Conservation (phyloP, 1,284 basidiomycete genomes). For the Cryptococcus wingfieldii region DNA sequence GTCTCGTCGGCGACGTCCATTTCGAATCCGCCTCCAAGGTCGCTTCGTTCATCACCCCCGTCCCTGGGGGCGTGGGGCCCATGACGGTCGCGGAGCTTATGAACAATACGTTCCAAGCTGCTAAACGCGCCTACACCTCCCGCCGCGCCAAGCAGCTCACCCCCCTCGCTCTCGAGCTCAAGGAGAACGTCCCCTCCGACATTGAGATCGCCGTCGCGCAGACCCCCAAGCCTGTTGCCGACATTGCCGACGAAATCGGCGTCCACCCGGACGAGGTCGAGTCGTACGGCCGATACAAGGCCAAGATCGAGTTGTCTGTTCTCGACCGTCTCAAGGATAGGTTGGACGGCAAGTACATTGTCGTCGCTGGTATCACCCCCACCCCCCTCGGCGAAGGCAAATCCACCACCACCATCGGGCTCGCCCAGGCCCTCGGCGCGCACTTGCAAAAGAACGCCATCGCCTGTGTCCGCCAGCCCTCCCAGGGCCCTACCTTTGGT, state of each 20-base stretch:
- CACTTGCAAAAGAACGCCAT: conserved; percentile 89
- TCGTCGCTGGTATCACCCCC: conserved; percentile 95
- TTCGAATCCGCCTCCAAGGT: conserved; percentile 70
- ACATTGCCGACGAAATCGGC: conserved; percentile 85
- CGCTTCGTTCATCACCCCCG: conserved; percentile 90
- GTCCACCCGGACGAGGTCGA: conserved; percentile 83
- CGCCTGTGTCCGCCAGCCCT: conserved; percentile 98
- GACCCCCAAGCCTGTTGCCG: conserved; percentile 80
- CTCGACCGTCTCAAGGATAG: conserved; percentile 80
- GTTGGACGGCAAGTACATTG: conserved; percentile 93
- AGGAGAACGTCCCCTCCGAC: conserved; percentile 83
- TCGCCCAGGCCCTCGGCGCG: conserved; percentile 93
- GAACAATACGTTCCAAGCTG: conserved; percentile 86
- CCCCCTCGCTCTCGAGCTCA: conserved; percentile 58
- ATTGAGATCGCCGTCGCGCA: conserved; percentile 96
- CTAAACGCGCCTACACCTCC: conserved; percentile 72
- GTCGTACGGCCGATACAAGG: conserved; percentile 93
- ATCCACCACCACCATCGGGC: conserved; percentile 96
- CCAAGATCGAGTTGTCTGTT: conserved; percentile 88
- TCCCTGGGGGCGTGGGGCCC: conserved; percentile 96
- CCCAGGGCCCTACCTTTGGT: conserved; percentile 97
- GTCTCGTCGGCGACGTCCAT: conserved; percentile 94
- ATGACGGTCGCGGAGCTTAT: conserved; percentile 99
- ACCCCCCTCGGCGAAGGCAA: conserved; percentile 98
- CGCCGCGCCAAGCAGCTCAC: conserved; percentile 62